Evolutionary conservation across 2,329 filamentous ascomycete genomes (phyloP).

Genomic region (Fusarium xyrophilum): DNA sequence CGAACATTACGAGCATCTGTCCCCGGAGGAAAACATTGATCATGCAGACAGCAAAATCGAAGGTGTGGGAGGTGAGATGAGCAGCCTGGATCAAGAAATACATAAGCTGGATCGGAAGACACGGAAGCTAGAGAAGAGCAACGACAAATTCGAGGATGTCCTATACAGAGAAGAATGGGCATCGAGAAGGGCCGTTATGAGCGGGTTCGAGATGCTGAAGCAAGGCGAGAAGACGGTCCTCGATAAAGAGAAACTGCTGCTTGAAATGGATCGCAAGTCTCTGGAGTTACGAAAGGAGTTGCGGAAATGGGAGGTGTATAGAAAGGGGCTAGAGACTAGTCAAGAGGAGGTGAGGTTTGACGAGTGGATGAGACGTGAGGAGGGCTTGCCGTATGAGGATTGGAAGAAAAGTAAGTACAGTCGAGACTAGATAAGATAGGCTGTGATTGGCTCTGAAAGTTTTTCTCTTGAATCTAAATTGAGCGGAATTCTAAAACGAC

Average conservation of each 20-base stretch:
- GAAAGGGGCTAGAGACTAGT: fast-evolving
- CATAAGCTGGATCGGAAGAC: not conserved
- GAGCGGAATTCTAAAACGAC: not conserved
- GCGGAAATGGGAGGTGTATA: not conserved
- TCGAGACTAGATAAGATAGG: not conserved
- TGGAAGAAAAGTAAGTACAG: not conserved
- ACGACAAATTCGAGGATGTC: not conserved
- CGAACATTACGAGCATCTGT: not conserved
- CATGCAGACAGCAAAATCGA: not conserved
- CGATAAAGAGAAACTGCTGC: not conserved
- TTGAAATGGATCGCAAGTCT: not conserved
- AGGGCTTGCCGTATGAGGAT: not conserved
- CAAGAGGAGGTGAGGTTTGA: not conserved
- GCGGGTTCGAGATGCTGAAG: not conserved
- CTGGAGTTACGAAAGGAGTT: not conserved
- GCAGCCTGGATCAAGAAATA: not conserved
- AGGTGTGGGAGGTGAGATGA: not conserved
- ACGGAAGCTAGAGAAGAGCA: not conserved
- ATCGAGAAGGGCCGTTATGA: not conserved
- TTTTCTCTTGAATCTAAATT: no score
- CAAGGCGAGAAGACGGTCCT: not conserved
- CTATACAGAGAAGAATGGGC: not conserved
- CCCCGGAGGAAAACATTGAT: not conserved
- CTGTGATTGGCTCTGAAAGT: fast-evolving
- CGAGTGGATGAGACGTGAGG: not conserved